These are phyloP conservation scores for Laburnicola sp. DNA, from an alignment of 2,329 filamentous ascomycete genomes.

Conservation along the genomic window DNA sequence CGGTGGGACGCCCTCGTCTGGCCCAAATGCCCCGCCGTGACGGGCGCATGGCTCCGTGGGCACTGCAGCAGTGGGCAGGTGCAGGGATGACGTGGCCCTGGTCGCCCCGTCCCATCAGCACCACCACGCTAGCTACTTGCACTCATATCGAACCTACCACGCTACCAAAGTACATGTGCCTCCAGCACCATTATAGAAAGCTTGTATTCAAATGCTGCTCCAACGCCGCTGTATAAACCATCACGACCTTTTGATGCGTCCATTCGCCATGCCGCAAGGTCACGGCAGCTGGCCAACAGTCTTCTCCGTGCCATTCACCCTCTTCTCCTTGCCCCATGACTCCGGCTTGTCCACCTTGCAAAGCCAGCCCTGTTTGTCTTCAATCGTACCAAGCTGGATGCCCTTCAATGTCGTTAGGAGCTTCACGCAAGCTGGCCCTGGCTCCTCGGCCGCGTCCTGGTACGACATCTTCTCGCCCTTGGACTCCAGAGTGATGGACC, in stretches of 20 bases:
- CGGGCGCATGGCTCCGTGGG: neutral
- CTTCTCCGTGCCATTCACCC: conserved; percentile 26
- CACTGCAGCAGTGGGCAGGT: neutral
- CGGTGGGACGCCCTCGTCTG: neutral
- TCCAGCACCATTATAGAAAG: too few relatives aligned
- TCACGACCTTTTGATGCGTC: too few relatives aligned
- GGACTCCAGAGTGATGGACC: conserved; percentile 77
- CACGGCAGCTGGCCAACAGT: conserved; percentile 43
- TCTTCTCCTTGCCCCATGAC: conserved; percentile 38
- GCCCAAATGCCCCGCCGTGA: neutral
- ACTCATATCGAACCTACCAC: neutral
- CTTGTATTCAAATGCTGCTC: too few relatives aligned
- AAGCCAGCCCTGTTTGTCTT: conserved; percentile 78
- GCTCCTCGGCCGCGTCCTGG: conserved; percentile 63
- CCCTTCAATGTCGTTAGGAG: conserved; percentile 77
- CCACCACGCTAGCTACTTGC: neutral
- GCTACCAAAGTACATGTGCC: too few relatives aligned
- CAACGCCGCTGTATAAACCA: too few relatives aligned
- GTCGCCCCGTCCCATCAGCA: neutral
- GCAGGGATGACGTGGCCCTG: neutral
- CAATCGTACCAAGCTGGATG: conserved; percentile 78
- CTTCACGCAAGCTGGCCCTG: conserved; percentile 72
- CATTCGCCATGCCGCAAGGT: neutral
- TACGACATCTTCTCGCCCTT: conserved; percentile 61
- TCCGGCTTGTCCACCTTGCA: conserved; percentile 48